A percentile compares a stretch with the other conserved stretches of the same genome.
Conservation (phyloP, 2,329 filamentous ascomycete genomes). For the Monosporascus sp. region DNA sequence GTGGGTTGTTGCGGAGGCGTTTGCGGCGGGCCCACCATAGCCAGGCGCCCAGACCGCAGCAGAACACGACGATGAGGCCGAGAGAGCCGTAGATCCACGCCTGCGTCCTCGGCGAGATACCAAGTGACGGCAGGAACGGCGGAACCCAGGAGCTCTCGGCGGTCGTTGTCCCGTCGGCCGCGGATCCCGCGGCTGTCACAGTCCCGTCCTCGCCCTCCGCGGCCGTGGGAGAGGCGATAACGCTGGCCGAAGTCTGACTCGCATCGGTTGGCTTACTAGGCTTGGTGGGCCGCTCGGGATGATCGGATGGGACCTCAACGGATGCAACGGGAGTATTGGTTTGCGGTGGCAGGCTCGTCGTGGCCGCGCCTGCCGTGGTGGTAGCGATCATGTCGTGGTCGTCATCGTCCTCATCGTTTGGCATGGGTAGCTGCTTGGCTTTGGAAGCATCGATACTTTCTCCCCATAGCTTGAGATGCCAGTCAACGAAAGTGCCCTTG, state of each 20-base stretch:
- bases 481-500: constrained; percentile 78
- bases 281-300: constrained; percentile 60
- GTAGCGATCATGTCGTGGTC: constrained; percentile 66
- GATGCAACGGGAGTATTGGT: constrained; percentile 40
- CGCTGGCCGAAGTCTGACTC: constrained; percentile 6
- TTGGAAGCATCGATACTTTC: constrained; percentile 73
- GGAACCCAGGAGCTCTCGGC: constrained; percentile 65
- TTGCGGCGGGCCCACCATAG: constrained; percentile 74
- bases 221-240: no score
- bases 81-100: constrained; percentile 90
- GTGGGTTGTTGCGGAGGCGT: constrained; percentile 66
- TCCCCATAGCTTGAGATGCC: constrained; percentile 92
- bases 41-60: constrained; percentile 73
- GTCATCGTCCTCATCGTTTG: constrained; percentile 75
- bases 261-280: constrained; percentile 26
- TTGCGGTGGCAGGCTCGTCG: constrained; percentile 53
- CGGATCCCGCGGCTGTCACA: constrained; percentile 24
- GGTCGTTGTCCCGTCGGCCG: constrained; percentile 28
- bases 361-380: constrained; percentile 55
- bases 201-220: constrained; percentile 9
- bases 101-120: constrained; percentile 79
- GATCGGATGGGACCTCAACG: constrained; percentile 50
- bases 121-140: constrained; percentile 85
- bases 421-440: constrained; percentile 73
- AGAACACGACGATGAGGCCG: constrained; percentile 81